phyloP scores from a whole-genome alignment of 2,329 filamentous ascomycete genomes.

The Dactylella cylindrospora region DNA sequence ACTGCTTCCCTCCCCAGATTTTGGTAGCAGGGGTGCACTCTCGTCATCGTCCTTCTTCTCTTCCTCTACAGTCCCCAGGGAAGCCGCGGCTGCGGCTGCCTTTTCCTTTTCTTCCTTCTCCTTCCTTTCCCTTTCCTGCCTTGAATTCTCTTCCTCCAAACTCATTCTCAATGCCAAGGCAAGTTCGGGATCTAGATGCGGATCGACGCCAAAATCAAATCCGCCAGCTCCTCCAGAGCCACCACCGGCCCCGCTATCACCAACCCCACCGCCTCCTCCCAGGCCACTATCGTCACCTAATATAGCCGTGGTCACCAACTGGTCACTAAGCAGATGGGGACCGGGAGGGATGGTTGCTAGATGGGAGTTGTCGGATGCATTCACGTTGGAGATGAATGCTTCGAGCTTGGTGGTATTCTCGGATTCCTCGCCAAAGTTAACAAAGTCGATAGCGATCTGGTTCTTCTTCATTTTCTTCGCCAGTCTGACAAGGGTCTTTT shows the following conservation, averaged over 20 bases:
- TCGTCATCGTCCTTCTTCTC: conserved; percentile 61
- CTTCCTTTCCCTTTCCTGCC: conserved; percentile 81
- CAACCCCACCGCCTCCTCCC: conserved; percentile 60
- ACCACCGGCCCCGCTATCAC: conserved; percentile 54
- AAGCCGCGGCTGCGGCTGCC: conserved; percentile 52
- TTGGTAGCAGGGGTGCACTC: conserved; percentile 64
- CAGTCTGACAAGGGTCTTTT: conserved; percentile 82
- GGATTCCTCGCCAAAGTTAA: conserved; percentile 91
- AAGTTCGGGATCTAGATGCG: conserved; percentile 86
- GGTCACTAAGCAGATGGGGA: conserved; percentile 87
- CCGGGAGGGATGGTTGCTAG: conserved; percentile 88
- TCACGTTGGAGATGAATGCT: conserved; percentile 90
- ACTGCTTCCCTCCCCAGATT: conserved; percentile 66
- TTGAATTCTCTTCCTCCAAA: conserved; percentile 95
- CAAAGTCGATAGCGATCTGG: conserved; percentile 88
- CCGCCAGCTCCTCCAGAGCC: conserved; percentile 61
- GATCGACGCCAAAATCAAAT: conserved; percentile 83
- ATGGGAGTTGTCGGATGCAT: conserved; percentile 86
- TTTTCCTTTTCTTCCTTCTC: conserved; percentile 72
- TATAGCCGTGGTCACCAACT: conserved; percentile 85
- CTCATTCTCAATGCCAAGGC: conserved; percentile 94
- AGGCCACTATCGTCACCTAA: conserved; percentile 75
- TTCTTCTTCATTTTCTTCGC: conserved; percentile 99
- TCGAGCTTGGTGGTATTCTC: conserved; percentile 86
- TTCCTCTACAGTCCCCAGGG: conserved; percentile 77